Evolutionary conservation across 768 basidiomycete species (phyloP), one percentile per base, ranked within the genome.

Genomic region (Neoboletus brunneissimus): DNA sequence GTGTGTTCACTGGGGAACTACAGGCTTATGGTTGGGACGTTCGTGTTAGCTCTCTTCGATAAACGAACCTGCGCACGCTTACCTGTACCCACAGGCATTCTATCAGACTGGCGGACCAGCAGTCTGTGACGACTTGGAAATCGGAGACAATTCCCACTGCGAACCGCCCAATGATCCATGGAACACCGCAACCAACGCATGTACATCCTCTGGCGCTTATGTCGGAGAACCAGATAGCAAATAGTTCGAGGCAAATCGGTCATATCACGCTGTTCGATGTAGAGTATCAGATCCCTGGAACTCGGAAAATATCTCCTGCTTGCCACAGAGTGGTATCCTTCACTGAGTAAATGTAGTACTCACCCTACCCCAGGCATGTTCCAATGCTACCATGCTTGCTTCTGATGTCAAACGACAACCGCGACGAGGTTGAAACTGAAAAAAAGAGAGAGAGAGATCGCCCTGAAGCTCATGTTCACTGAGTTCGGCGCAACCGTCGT

Each of bases 101-200:
- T 5, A 12, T 4, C 35, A 20, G 25, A 51, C 45, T 4, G 46
- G 47, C n/a, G 32, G 37, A 2, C 56, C 56, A 8, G 20, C 53
- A 1, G 54, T 15, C 44, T 57, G 56, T 12, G 47, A 55, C 1
- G 47, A 27, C 18, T 2, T 10, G 15, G 1, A 5, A 3, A 41
- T 57, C 6, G 45, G 46, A 34, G 53, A 42, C 18, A 56, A 55
- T 25, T 22, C 38, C 29, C 6, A 46, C 5, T 56, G 55, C 35
- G 25, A 45, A 9, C 27, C 55, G 8, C 10, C n/a, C 55, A 56
- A 56, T 27, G 8, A 54, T 6, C 52, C 55, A 11, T 56, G 52
- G 50, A 27, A 54, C 13, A 37, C 27, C 18, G 13, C 4, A 16
- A 18, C 1, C 3, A n/a, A 40, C 4, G 41, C 1, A 7, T 46